Base-by-base conservation (phyloP, 495 filamentous ascomycete genomes). In the Podospora tetraspora region DNA sequence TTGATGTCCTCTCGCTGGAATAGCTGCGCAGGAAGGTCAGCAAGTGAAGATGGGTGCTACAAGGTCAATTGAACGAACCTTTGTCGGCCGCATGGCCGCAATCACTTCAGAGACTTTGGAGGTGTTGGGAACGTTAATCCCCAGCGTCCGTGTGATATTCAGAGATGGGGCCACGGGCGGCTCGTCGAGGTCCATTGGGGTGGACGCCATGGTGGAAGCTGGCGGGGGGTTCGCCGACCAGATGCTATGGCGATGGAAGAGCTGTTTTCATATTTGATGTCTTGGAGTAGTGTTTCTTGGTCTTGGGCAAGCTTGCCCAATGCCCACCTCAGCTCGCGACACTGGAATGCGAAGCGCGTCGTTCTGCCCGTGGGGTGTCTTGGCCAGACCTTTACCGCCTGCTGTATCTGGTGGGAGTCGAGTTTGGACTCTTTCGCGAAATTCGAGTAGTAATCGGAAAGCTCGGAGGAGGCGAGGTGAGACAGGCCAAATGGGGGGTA, bases 131-230 rank as follows among this genome's bases (percentile, higher is more conserved):
- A 65, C 59, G 43, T 73, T 76, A 8, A 57, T 32, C 3, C 72
- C 78, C 21, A 81, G 66, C 11, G 77, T 79, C 10, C 80, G 75
- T 16, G 74, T 74, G 27, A 80, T 82, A 64, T 79, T 79, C 6
- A 83, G 74, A 21, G 77, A 73, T 6, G 80, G 76, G 8, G 78
- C 77, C 68, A 69, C 73, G 64, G 79, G 71, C n/a, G 74, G 60
- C 25, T 80, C 80, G 62, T 86, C 84, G 62, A 86, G 72, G 52
- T 82, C 84, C 84, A 86, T 86, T 8, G 82, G 81, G 25, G 82
- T 85, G 11, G 83, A 82, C 10, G 81, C 75, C 84, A 86, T 85
- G n/a, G 22, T 32, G 43, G 19, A n/a, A 52, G 43, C 27, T 27
- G 27, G 11, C n/a, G 16, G 37, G 16, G 37, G 16, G 13, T 52